A percentile compares a stretch with the other conserved stretches of the same genome.
phyloP scores from a whole-genome alignment of 2,329 filamentous ascomycete species.

The Monosporascus cannonballus region DNA sequence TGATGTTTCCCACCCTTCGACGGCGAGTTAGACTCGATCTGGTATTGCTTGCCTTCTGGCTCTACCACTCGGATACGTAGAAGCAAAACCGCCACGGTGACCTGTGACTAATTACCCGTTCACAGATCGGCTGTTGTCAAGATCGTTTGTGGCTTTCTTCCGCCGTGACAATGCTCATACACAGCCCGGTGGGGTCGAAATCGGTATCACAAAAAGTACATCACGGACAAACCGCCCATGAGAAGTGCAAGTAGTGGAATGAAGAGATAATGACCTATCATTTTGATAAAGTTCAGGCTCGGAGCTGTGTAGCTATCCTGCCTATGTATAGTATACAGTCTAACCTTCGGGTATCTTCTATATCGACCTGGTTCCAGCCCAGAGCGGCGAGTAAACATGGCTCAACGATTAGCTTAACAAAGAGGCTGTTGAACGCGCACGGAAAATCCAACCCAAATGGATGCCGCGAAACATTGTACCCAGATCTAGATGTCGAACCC shows the following conservation, averaged over 20 bases:
- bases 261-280: constrained; percentile 17
- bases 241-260: background rate
- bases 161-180: background rate
- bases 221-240: no score
- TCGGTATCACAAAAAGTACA: no score
- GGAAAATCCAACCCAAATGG: constrained; percentile 12
- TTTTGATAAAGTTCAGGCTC: constrained; percentile 20
- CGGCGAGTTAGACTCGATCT: no score
- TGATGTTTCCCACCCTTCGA: no score
- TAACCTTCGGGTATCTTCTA: constrained; percentile 30
- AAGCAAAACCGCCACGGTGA: background rate
- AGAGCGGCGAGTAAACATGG: constrained; percentile 21
- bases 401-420: constrained; percentile 20
- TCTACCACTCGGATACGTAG: no score
- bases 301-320: constrained; percentile 27
- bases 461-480: constrained; percentile 18
- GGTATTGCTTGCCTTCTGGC: no score
- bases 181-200: background rate
- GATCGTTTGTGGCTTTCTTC: background rate
- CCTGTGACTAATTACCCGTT: background rate
- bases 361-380: constrained; percentile 29
- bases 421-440: constrained; percentile 9
- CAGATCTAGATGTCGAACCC: no score
- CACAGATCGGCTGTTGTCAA: background rate
- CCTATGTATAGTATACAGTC: constrained; percentile 29